phyloP scores from a whole-genome alignment of 208 protist genomes.

The Trichomonas gallinae region DNA sequence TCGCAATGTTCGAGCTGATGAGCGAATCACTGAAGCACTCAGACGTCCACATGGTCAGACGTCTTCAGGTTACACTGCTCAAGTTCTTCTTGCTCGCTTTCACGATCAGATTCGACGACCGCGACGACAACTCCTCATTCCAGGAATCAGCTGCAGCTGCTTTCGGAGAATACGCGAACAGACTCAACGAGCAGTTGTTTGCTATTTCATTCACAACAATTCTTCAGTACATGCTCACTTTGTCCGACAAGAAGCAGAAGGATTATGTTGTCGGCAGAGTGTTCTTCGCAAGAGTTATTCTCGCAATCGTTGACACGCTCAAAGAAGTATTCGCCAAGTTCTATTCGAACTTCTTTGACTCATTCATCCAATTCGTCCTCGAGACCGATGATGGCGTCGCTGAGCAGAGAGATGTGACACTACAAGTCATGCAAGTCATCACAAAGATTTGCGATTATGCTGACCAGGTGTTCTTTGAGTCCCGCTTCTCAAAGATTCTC shows the following conservation, averaged over 20 bases:
- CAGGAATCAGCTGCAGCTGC: not conserved
- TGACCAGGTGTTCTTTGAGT: not conserved
- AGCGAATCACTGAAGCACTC: not conserved
- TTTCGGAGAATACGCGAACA: not conserved
- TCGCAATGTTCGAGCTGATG: not conserved
- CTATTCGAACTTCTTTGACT: not conserved
- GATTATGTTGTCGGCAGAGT: not conserved
- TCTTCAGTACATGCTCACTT: not conserved
- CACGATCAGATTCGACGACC: not conserved
- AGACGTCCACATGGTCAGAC: not conserved
- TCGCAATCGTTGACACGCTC: not conserved
- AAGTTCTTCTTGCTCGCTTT: constrained; percentile 4
- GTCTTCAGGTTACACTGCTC: not conserved
- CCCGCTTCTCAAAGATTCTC: not conserved
- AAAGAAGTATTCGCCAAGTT: not conserved
- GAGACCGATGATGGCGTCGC: not conserved
- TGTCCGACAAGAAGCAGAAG: not conserved
- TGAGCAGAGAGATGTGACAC: not conserved
- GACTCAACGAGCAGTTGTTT: not conserved
- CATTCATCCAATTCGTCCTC: not conserved
- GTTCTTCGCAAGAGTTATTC: not conserved
- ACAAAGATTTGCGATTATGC: not conserved
- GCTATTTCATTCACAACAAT: not conserved
- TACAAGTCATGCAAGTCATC: not conserved
- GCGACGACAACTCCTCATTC: not conserved